phyloP scores from a whole-genome alignment of 345 rosid species.

The Salix brachista region DNA sequence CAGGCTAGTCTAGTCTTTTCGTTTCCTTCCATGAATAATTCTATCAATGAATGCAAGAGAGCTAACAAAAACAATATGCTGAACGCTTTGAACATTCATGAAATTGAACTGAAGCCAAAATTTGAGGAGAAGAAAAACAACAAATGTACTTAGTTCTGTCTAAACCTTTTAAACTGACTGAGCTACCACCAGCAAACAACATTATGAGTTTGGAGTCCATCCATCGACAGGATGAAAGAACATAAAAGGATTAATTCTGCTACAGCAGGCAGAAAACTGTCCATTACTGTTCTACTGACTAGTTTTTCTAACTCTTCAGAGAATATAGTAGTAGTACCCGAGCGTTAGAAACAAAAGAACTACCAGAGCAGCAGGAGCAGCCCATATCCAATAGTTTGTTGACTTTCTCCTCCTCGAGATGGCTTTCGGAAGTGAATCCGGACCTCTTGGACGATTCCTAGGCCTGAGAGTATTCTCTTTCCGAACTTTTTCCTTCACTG shows the following conservation, averaged over 20 bases:
- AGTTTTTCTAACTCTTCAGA: conserved; percentile 25
- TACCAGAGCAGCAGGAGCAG: conserved; percentile 49
- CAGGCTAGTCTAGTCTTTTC: background rate
- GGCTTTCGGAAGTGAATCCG: conserved; percentile 62
- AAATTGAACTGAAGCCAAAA: conserved; percentile 26
- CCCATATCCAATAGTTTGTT: conserved; percentile 66
- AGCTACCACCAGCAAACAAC: conserved; percentile 15
- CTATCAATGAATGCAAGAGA: background rate
- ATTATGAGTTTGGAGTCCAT: conserved; percentile 40
- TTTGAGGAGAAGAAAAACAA: conserved; percentile 18
- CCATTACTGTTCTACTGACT: conserved; percentile 8
- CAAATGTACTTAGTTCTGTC: conserved; percentile 10
- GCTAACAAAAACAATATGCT: background rate
- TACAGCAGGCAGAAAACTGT: conserved; percentile 22
- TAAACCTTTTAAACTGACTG: conserved; percentile 16
- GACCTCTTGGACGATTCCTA: conserved; percentile 51
- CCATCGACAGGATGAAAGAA: conserved; percentile 26
- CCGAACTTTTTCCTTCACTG: conserved; percentile 34
- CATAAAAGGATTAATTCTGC: conserved; percentile 22
- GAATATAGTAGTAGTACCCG: conserved; percentile 51
- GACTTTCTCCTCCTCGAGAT: conserved; percentile 68
- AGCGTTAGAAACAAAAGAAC: conserved; percentile 40
- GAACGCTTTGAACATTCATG: background rate
- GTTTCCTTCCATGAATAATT: background rate
- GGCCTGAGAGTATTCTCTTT: conserved; percentile 47